Base-by-base conservation (phyloP, 257 asterid genomes). In the Nicotiana benthamiana region DNA sequence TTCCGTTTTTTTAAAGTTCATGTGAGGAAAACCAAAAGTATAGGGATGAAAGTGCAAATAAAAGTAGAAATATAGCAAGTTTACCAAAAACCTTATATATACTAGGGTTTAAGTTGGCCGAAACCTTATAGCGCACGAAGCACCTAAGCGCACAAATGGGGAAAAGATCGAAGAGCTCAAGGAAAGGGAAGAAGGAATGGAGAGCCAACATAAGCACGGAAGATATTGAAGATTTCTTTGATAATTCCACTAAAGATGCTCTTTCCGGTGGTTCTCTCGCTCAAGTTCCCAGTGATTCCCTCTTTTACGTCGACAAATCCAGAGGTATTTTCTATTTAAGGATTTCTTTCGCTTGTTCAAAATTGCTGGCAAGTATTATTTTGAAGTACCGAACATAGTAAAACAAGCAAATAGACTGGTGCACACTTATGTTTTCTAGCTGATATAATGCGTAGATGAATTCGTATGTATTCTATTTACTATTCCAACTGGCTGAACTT, bases 161-260 rank as follows among this genome's bases (percentile, higher is more conserved):
- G 68, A 95, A 95, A 89, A 90, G 48, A 82, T 56, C 97, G 11
- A 94, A 92, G 84, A 84, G 87, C 83, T 95, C 99, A 17, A 87
- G 99, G 85, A 95, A 95, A 72, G 98, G 99, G 30, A 96, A 96
- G 89, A 96, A 96, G 89, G 99, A 80, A 65, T 96, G 99, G 99
- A 92, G 98, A 79, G 97, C 97, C 48, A 96, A 94, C 83, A 96
- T 96, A 13, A 94, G 94, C 90, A 92, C 97, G 0, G 93, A 91
- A 74, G 98, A 96, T 18, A 79, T 96, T 24, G 97, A 96, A 60
- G 97, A 96, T 48, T 96, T 76, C 87, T 94, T 87, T 40, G 99
- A 96, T 57, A 94, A 94, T 60, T 83, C 97, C 40, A 96, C 96
- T 0, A 94, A 94, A 83, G 98, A 96, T 70, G 98, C 97, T 61